Base-by-base conservation (phyloP, 306 rosid species). In the Cicer chorassanicum region DNA sequence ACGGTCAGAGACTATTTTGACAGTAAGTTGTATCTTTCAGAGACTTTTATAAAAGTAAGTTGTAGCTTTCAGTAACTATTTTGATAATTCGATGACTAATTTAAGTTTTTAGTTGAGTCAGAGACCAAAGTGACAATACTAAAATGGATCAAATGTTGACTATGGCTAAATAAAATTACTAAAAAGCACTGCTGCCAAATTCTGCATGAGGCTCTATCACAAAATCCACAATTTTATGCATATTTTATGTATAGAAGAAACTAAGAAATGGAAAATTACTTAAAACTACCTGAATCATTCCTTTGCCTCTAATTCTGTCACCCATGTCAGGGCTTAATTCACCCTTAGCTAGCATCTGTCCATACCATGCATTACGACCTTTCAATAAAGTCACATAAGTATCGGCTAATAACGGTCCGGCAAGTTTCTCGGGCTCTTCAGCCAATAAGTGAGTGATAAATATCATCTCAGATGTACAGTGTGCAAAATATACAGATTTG, bases 401-500 rank as follows among this genome's bases (percentile, higher is more conserved):
- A 76, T 93, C 97, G 9, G 98, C 96, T 66, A 93, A 76, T 76
- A 93, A 84, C 34, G 98, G 97, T 74, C 98, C 98, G 0, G 97
- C 97, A 21, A 93, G 97, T 66, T 91, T 93, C 87, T 91, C 97
- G 0, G 98, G 98, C 63, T 93, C 96, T 82, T 75, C 80, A 21
- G 84, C 53, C 78, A 81, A 54, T 68, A 76, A 75, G 70, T 81
- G 84, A 81, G 84, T 93, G 8, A 93, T 93, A 36, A 93, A 91
- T 77, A 93, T 93, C 97, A 93, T 93, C 86, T 93, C 96, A 0
- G 97, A 93, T 4, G 96, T 91, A 48, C 98, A 93, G 73, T 89
- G 98, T 42, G 98, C 96, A 83, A 91, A 91, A 77, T 93, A 93
- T 29, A 91, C 97, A 21, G 96, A 89, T 83, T 91, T 93, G 84